Percentiles rank a stretch among this genome's conserved stretches.
Evolutionary conservation across 305 asterid species (phyloP).

Genomic region (Fraxinus baroniana): DNA sequence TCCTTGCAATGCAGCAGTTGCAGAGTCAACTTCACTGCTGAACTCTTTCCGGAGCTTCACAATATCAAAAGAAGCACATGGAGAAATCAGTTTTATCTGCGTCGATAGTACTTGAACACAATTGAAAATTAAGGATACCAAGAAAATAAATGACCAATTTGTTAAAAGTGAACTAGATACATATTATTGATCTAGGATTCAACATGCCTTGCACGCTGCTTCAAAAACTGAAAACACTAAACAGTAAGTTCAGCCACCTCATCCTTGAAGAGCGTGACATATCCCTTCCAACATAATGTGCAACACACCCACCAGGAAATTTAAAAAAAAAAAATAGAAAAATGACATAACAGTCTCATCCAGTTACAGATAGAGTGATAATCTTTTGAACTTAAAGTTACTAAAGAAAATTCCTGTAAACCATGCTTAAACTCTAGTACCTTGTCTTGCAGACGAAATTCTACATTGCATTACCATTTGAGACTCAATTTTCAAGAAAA

Average conservation of each 20-base stretch:
- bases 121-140: background rate
- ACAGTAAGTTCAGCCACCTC: background rate
- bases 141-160: background rate
- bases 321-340: background rate
- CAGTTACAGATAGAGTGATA: background rate
- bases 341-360: background rate
- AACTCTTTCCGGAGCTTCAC: slow-evolving; percentile 82
- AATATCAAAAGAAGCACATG: slow-evolving; percentile 17
- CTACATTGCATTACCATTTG: background rate
- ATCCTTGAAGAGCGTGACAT: background rate
- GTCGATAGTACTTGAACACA: slow-evolving; percentile 4
- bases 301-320: background rate
- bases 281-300: background rate
- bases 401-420: background rate
- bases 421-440: background rate
- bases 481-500: background rate
- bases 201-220: background rate
- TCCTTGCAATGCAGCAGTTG: slow-evolving; percentile 59
- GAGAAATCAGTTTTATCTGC: slow-evolving; percentile 22
- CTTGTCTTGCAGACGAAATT: background rate
- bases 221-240: background rate
- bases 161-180: background rate
- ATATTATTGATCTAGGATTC: background rate
- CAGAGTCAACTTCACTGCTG: slow-evolving; percentile 74
- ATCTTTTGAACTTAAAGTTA: background rate